Base-by-base conservation (phyloP, 306 rosid species). In the Lathyrus tuberosus region DNA sequence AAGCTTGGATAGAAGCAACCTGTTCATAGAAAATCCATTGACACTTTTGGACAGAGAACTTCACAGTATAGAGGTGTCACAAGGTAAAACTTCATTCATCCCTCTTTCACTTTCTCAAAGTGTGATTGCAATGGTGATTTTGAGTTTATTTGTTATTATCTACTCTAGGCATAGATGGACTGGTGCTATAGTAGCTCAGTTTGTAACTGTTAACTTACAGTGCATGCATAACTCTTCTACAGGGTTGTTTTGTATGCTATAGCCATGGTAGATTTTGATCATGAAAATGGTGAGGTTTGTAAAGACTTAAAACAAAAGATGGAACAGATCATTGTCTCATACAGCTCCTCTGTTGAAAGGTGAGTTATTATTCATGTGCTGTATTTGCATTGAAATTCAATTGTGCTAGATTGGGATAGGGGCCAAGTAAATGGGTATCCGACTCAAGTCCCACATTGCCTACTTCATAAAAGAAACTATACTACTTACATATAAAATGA, bases 31-130 rank as follows among this genome's bases (percentile, higher is more conserved):
- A 95, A 95, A 84, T 91, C 95, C 60, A 81, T 91, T 7, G 97
- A 95, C 79, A 91, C 99, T 53, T 95, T 95, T 69, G 99, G 99
- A 0, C 96, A 95, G 81, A 82, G 97, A 80, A 95, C 99, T 0
- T 95, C 99, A 0, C 95, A 95, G 91, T 95, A 81, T 57, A 81
- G 99, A 82, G 97, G 99, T 0, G 97, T 95, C 41, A 89, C 99
- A 2, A 91, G 99, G 10, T 57, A 28, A 33, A 33, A 33, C 38
- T 33, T 33, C 38, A 33, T 33, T 33, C 38, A 33, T 8, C 38
- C 9, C 38, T 33, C 38, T 33, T 33, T 6, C 9, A 6, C 2
- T 6, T 33, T 33, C 38, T 33, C 8, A 33, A 6, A 33, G 7
- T 1, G 7, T 24, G 61, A 24, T 24, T 24, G 26, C 26, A 24